phyloP scores from a whole-genome alignment of 805 yeast genomes.

The Suhomyces sp. region DNA sequence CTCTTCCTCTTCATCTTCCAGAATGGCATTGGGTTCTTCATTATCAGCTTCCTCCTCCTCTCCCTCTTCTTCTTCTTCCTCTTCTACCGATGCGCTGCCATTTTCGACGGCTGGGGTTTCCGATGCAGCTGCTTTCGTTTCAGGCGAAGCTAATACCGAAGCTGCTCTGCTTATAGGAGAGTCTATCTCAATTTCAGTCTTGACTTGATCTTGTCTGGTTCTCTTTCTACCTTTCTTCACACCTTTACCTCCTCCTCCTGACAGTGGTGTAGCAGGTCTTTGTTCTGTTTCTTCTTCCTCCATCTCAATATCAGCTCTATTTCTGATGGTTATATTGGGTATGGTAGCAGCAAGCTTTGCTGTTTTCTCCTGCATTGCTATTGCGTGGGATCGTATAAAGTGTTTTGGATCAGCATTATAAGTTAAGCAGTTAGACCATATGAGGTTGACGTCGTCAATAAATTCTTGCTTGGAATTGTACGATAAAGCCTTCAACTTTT shows the following conservation, averaged over 20 bases:
- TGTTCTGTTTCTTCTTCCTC: slow-evolving; percentile 47
- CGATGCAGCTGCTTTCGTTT: slow-evolving; percentile 5
- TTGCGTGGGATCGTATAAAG: slow-evolving; percentile 84
- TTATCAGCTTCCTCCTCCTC: slow-evolving; percentile 20
- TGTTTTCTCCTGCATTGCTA: slow-evolving; percentile 94
- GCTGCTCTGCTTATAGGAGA: slow-evolving; percentile 11
- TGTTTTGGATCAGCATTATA: slow-evolving; percentile 95
- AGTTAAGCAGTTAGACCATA: slow-evolving; percentile 91
- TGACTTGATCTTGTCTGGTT: slow-evolving; percentile 32
- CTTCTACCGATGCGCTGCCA: slow-evolving; percentile 17
- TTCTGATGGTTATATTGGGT: slow-evolving; percentile 82
- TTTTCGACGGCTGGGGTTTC: slow-evolving; percentile 20
- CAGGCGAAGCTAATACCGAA: slow-evolving; percentile 12
- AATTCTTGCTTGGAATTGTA: slow-evolving; percentile 83
- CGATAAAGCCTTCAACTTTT: slow-evolving; percentile 77
- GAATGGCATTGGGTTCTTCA: slow-evolving; percentile 35
- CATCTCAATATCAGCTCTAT: slow-evolving; percentile 65
- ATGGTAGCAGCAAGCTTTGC: slow-evolving; percentile 72
- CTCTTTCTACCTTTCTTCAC: slow-evolving; percentile 42
- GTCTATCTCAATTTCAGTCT: slow-evolving; percentile 23
- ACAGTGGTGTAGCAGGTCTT: slow-evolving; percentile 20
- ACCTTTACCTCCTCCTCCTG: slow-evolving; percentile 30
- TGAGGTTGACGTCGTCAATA: slow-evolving; percentile 92
- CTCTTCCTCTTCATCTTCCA: slow-evolving; percentile 48
- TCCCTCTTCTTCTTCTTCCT: slow-evolving; percentile 34